Percentiles rank a stretch among this genome's conserved stretches.
Conservation (phyloP, 129 eudicot genomes). For the Chrysanthemum seticuspe region DNA sequence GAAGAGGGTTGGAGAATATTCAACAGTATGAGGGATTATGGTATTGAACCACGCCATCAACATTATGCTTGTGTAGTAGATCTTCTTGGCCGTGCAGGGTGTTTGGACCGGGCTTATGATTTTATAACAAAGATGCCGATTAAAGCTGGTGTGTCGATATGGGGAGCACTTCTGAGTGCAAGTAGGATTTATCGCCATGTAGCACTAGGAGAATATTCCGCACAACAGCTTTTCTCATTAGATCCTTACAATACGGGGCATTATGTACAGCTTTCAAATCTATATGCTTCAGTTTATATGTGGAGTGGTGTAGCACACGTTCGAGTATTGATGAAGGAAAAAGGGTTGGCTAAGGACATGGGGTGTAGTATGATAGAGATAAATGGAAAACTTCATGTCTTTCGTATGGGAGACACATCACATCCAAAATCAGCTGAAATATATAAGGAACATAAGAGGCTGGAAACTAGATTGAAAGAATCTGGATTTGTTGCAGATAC, state of each 20-base stretch:
- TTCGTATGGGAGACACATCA: conserved; percentile 65
- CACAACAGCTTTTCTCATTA: conserved; percentile 53
- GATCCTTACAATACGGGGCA: conserved; percentile 79
- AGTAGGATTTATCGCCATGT: conserved; percentile 75
- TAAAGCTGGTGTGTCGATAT: conserved; percentile 61
- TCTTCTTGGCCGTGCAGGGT: conserved; percentile 84
- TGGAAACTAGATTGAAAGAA: conserved; percentile 60
- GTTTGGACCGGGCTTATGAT: conserved; percentile 53
- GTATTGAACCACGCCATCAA: conserved; percentile 58
- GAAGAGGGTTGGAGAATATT: conserved; percentile 64
- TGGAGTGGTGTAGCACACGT: conserved; percentile 73
- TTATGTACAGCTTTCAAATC: conserved; percentile 84
- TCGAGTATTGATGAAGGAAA: conserved; percentile 61
- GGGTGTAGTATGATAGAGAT: conserved; percentile 73
- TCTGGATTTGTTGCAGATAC: conserved; percentile 63
- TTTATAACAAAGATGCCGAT: conserved; percentile 60
- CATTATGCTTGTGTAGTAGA: conserved; percentile 82
- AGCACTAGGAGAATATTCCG: conserved; percentile 72
- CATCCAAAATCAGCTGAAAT: conserved; percentile 62
- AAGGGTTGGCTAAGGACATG: conserved; percentile 64
- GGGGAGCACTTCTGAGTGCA: conserved; percentile 86
- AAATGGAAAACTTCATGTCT: conserved; percentile 63
- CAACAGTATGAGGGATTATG: conserved; percentile 53
- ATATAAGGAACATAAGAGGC: conserved; percentile 47
- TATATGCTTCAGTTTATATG: conserved; percentile 67